Percentiles rank a stretch among this genome's conserved stretches.
Conservation (phyloP, 352 stramenopile species). For the Globisporangium abappressorium region DNA sequence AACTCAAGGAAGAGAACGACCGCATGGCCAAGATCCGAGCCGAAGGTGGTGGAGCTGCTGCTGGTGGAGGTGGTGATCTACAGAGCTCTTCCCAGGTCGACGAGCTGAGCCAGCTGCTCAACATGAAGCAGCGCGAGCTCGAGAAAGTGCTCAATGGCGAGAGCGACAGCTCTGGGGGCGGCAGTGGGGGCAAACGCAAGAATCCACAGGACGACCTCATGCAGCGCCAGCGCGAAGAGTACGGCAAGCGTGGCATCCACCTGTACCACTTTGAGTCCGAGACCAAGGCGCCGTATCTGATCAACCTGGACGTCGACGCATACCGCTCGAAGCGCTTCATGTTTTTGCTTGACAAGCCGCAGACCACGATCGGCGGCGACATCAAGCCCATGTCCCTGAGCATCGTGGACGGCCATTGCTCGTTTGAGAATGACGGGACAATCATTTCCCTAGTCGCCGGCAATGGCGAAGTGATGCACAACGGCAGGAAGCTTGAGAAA, state of each 20-base stretch:
- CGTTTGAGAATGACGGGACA: conserved; percentile 47
- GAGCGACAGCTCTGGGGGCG: conserved; percentile 25
- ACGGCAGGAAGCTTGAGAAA: conserved; percentile 72
- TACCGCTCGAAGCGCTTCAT: conserved; percentile 92
- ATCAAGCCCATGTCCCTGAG: conserved; percentile 91
- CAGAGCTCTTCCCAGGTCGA: conserved; percentile 43
- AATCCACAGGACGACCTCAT: conserved; percentile 82
- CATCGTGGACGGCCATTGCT: conserved; percentile 88
- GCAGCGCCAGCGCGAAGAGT: conserved; percentile 88
- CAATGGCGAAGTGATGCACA: conserved; percentile 84
- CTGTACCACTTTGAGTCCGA: conserved; percentile 89
- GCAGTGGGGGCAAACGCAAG: conserved; percentile 27
- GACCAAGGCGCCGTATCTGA: conserved; percentile 83
- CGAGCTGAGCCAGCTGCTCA: conserved; percentile 61
- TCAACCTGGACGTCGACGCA: conserved; percentile 93
- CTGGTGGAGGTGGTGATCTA: conserved; percentile 3
- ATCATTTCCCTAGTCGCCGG: conserved; percentile 61
- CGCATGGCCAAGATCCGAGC: conserved; percentile 59
- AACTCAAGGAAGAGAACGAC: conserved; percentile 83
- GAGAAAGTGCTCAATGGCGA: conserved; percentile 64
- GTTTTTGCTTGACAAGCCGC: conserved; percentile 78
- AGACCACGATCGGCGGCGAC: conserved; percentile 65
- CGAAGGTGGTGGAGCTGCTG: conserved; percentile 19
- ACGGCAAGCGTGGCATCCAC: conserved; percentile 87
- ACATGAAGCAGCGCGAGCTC: conserved; percentile 69